phyloP scores from a whole-genome alignment of 495 filamentous ascomycete species.

The Podospora tetraspora region DNA sequence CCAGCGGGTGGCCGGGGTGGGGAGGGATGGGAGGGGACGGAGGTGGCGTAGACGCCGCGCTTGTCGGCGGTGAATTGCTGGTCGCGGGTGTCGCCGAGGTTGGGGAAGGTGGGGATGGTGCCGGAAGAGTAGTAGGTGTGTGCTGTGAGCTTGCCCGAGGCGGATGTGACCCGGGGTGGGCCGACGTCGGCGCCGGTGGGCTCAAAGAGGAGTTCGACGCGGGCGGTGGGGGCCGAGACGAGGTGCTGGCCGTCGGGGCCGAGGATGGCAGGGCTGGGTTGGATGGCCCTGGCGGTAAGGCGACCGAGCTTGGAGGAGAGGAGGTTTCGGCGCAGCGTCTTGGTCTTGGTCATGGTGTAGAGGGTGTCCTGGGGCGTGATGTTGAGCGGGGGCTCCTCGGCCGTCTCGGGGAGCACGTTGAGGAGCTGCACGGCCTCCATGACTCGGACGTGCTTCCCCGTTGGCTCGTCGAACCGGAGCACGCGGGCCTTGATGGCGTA shows the following conservation, averaged over 20 bases:
- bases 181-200: slow-evolving; percentile 51
- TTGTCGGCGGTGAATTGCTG: slow-evolving; percentile 43
- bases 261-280: slow-evolving; percentile 66
- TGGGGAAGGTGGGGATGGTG: slow-evolving; percentile 48
- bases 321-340: slow-evolving; percentile 70
- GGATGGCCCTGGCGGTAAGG: slow-evolving; percentile 63
- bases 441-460: slow-evolving; percentile 29
- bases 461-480: slow-evolving; percentile 32
- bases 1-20: slow-evolving; percentile 64
- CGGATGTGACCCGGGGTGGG: slow-evolving; percentile 62
- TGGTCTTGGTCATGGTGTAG: slow-evolving; percentile 68
- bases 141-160: slow-evolving; percentile 67
- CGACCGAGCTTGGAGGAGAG: slow-evolving; percentile 71
- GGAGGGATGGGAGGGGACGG: slow-evolving; percentile 57
- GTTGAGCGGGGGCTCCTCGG: slow-evolving; percentile 73
- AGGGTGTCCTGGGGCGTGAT: slow-evolving; percentile 53
- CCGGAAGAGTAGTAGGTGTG: slow-evolving; percentile 64
- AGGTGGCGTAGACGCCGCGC: slow-evolving; percentile 62
- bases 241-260: slow-evolving; percentile 38
- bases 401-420: slow-evolving; percentile 66
- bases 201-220: slow-evolving; percentile 66
- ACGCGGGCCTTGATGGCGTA: slow-evolving; percentile 65
- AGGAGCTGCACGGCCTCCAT: slow-evolving; percentile 54
- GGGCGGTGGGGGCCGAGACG: slow-evolving; percentile 54
- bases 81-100: slow-evolving; percentile 44